Evolutionary conservation across 345 rosid species (phyloP).

Genomic region (Lumnitzera racemosa): DNA sequence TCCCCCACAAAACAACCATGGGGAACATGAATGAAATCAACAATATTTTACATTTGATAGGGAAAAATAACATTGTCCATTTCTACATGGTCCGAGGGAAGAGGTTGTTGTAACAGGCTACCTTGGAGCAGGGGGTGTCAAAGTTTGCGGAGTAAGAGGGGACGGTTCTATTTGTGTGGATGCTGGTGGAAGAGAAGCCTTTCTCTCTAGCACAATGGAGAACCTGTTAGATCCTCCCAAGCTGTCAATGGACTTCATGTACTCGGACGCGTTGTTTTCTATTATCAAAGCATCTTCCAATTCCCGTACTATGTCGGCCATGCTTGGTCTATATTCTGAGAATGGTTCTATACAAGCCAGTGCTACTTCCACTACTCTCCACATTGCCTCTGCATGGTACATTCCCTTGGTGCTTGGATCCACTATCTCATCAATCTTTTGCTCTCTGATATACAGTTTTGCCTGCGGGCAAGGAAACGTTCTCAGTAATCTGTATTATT

Average conservation of each 20-base stretch:
- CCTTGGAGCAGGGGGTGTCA: slow-evolving; percentile 27
- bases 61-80: too few relatives aligned
- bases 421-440: slow-evolving; percentile 63
- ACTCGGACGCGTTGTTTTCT: slow-evolving; percentile 75
- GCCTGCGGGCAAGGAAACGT: slow-evolving; percentile 30
- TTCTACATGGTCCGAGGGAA: too few relatives aligned
- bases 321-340: slow-evolving; percentile 53
- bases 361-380: slow-evolving; percentile 74
- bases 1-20: too few relatives aligned
- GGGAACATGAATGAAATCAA: too few relatives aligned
- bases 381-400: slow-evolving; percentile 72
- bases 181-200: slow-evolving; percentile 26
- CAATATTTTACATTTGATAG: too few relatives aligned
- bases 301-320: slow-evolving; percentile 59
- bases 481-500: neutral
- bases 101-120: neutral
- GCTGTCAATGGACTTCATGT: slow-evolving; percentile 70
- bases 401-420: slow-evolving; percentile 56
- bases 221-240: slow-evolving; percentile 46
- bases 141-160: slow-evolving; percentile 25
- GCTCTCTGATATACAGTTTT: slow-evolving; percentile 50
- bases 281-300: slow-evolving; percentile 64
- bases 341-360: slow-evolving; percentile 55
- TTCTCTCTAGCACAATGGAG: slow-evolving; percentile 38
- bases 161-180: slow-evolving; percentile 34